Evolutionary conservation across 2,329 filamentous ascomycete species (phyloP), one percentile per base, ranked within the genome.

Genomic region (Xylaria multiplex): DNA sequence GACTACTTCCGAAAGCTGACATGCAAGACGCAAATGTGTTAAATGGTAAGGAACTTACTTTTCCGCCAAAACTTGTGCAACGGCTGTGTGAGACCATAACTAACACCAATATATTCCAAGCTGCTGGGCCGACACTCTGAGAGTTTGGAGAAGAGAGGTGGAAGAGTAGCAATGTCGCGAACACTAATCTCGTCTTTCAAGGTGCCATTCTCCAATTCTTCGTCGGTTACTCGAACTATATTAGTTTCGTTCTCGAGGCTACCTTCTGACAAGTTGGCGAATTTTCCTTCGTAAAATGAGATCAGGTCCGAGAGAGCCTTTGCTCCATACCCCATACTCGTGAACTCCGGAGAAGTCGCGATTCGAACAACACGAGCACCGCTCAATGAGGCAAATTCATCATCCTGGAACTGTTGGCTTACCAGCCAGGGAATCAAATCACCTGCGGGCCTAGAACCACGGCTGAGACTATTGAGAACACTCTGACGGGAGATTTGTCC

Each of bases 11-110:
- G 24, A 43, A 30, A 30, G 46, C 16, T 16, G 37, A 14, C n/a
- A 37, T 30, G 52, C n/a, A 1, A 22, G 14, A 19, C 24, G 27
- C 8, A 27, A 1, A 56, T 11, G 19, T 16, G 13, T 24, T 22
- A 27, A 24, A 27, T 19, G 9, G 16, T 6, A 14, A 46, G 11
- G 13, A 3, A 67, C 67, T 67, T 67, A 69, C 67, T 88, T 42
- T 92, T 91, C 81, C 97, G 97, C 96, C 96, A 99, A 84, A 99
- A 99, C 76, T 93, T 96, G 82, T 97, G 96, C 14, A 99, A 88
- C 14, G 88, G 85, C 45, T 90, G 85, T 0, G 96, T 99, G 63
- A 99, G 84, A 59, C 96, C 96, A 77, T 97, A 99, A 75, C 93
- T 97, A 56, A 99, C 96, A 76, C 96, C 96, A 16, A 99, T 80